Conservation (phyloP, 2,329 filamentous ascomycete species). For the Ophiocordyceps camponoti-saundersi region DNA sequence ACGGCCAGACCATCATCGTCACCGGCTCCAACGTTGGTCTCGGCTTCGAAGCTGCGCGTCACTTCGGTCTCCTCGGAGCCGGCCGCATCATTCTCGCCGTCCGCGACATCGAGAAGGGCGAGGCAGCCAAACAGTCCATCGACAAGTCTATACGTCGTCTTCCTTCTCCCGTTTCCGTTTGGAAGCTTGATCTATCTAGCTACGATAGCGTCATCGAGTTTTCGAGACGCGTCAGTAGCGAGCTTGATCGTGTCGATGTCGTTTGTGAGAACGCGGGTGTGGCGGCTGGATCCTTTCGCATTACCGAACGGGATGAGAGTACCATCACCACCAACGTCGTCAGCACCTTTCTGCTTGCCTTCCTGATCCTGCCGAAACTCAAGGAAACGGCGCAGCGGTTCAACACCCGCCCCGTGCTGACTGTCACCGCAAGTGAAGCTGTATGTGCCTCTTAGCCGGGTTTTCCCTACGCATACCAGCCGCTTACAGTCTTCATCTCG, state of each 20-base stretch:
- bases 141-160: not conserved
- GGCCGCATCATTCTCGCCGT: not conserved
- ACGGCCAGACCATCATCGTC: constrained; percentile 1
- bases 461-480: constrained; percentile 5
- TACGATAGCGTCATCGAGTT: not conserved
- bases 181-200: not conserved
- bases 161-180: not conserved
- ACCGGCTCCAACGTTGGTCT: constrained; percentile 1
- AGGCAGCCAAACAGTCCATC: not conserved
- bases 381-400: constrained; percentile 16
- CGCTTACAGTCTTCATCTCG: not conserved
- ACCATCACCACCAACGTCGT: constrained; percentile 36
- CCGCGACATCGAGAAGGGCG: not conserved
- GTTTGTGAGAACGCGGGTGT: constrained; percentile 20
- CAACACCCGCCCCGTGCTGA: constrained; percentile 9
- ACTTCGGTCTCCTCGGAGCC: not conserved
- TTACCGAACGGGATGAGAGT: constrained; percentile 27
- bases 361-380: constrained; percentile 33
- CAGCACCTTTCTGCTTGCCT: constrained; percentile 29
- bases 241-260: not conserved
- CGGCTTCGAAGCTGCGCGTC: constrained; percentile 1
- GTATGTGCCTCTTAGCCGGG: constrained; percentile 3
- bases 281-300: constrained; percentile 10
- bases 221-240: not conserved
- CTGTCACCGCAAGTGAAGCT: constrained; percentile 9